Evolutionary conservation across 1,139 yeast species (phyloP).

Genomic region (Candida sojae): DNA sequence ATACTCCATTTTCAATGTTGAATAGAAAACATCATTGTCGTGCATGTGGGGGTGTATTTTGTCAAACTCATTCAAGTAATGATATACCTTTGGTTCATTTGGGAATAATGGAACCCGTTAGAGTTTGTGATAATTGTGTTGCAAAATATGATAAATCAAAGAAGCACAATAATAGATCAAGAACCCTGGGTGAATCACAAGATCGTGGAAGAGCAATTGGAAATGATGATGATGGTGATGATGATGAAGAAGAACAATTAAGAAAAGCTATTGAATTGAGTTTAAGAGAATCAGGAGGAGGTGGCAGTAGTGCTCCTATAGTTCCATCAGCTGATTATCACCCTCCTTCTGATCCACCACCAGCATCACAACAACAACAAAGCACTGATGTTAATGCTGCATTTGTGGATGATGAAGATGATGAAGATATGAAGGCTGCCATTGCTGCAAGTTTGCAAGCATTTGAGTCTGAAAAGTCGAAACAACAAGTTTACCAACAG

Average conservation of each 20-base stretch:
- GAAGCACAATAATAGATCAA: background rate
- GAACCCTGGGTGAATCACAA: background rate
- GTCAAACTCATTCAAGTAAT: slow-evolving; percentile 80
- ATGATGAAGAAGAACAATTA: slow-evolving; percentile 74
- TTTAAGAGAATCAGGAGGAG: slow-evolving; percentile 53
- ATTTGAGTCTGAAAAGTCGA: slow-evolving; percentile 48
- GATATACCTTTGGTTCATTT: slow-evolving; percentile 71
- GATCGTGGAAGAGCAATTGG: slow-evolving; percentile 1
- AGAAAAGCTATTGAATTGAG: slow-evolving; percentile 79
- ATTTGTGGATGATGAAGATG: slow-evolving; percentile 45
- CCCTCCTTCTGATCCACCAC: slow-evolving; percentile 18
- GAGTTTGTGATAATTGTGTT: slow-evolving; percentile 92
- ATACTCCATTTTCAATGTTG: slow-evolving; percentile 73
- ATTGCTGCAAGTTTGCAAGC: slow-evolving; percentile 91
- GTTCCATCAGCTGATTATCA: slow-evolving; percentile 12
- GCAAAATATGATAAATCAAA: slow-evolving; percentile 43
- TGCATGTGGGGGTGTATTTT: slow-evolving; percentile 94
- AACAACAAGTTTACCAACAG: slow-evolving; percentile 12
- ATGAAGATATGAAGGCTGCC: slow-evolving; percentile 90
- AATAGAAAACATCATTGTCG: slow-evolving; percentile 96
- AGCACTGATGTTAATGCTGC: background rate
- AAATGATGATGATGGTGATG: slow-evolving; percentile 20
- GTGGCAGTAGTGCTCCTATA: slow-evolving; percentile 21
- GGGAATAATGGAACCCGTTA: slow-evolving; percentile 85
- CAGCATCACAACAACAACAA: slow-evolving; percentile 11